Evolutionary conservation across 345 rosid species (phyloP), one percentile per base, ranked within the genome.

Genomic region (Odontarrhena argentea): DNA sequence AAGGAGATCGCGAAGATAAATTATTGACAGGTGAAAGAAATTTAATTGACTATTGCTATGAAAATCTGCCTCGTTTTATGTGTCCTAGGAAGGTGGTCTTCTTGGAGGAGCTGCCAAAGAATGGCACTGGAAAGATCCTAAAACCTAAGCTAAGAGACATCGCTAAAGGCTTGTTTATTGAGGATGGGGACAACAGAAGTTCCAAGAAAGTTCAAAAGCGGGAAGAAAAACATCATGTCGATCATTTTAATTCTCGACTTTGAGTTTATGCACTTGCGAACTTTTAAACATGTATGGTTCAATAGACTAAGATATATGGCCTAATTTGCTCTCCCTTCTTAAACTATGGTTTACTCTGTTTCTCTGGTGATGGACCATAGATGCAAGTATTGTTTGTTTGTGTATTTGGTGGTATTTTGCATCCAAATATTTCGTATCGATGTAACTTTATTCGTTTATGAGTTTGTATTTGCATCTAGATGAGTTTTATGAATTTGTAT

Each of bases 81-180:
- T 82, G 79, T 28, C 88, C 87, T 0, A 85, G 74, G 72, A 83
- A 80, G 65, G 81, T 86, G 0, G 80, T 59, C 55, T 76, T 82
- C 56, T 7, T 78, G 37, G 37, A 64, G 4, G 78, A 78, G 28
- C 36, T 87, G 66, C 88, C 90, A 1, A 85, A 77, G 71, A 85
- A 80, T n/a, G 8, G 82, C 2, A 87, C 78, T 0, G 87, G 88
- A 0, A 87, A 87, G 54, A 69, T 82, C 15, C 82, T 76, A n/a
- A 87, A 87, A 60, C 55, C 59, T 37, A 68, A 62, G 46, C 14
- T 85, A 15, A 78, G 87, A 74, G 76, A 65, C 9, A 2, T 60
- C 12, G 90, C 87, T 4, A 79, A 75, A 61, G 71, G 9, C 22
- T 69, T 80, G 36, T 32, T 45, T 41, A n/a, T 0, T 25, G 34